These are phyloP conservation scores for Alternaria rosae DNA, from an alignment of 2,329 filamentous ascomycete genomes.

Conservation along the genomic window DNA sequence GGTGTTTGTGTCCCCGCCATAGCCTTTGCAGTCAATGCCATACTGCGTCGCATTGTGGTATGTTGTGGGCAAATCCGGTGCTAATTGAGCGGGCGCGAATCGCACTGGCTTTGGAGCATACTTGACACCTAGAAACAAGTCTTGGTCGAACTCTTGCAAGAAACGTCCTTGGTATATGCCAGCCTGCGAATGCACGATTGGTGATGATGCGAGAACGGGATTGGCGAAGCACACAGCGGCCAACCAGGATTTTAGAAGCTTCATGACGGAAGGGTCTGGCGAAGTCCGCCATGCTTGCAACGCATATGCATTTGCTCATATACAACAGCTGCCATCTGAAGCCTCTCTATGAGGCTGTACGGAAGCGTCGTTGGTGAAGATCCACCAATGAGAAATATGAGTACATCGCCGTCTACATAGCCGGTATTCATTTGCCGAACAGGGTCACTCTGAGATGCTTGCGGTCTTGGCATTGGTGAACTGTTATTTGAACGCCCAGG, in stretches of 20 bases:
- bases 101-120: slow-evolving; percentile 39
- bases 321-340: background rate
- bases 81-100: slow-evolving; percentile 32
- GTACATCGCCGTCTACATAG: background rate
- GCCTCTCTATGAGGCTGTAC: background rate
- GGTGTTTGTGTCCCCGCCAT: slow-evolving; percentile 35
- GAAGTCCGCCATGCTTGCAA: background rate
- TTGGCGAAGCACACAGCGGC: background rate
- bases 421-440: background rate
- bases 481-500: background rate
- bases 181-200: slow-evolving; percentile 31
- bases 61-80: slow-evolving; percentile 15
- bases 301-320: background rate
- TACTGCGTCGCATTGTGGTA: slow-evolving; percentile 33
- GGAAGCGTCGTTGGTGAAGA: background rate
- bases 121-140: slow-evolving; percentile 41
- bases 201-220: slow-evolving; percentile 1
- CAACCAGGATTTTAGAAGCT: background rate
- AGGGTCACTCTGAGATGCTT: background rate
- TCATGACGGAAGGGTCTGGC: slow-evolving; percentile 3
- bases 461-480: background rate
- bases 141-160: slow-evolving; percentile 38
- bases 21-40: slow-evolving; percentile 38
- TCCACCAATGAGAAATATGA: background rate
- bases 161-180: slow-evolving; percentile 39